Evolutionary conservation across 2,329 filamentous ascomycete genomes (phyloP), one percentile per base, ranked within the genome.

Genomic region (Neofusicoccum sp.): DNA sequence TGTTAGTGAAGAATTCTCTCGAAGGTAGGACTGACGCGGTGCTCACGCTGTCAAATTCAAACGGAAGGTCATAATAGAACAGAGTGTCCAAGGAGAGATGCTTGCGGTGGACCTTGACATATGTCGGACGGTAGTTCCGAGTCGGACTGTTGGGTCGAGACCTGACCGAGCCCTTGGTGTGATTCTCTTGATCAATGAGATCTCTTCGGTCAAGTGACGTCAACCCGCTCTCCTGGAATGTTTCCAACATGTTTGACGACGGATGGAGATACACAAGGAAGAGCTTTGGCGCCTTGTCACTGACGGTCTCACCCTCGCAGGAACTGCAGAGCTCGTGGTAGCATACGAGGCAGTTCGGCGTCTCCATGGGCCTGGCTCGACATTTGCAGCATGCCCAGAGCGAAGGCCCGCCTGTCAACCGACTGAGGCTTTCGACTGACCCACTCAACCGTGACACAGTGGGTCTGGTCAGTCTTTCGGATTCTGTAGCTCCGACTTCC

Each of bases 331-430:
- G 33, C 24, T 49, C 34, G 26, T 57, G 60, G 34, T 57, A 61
- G 41, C 60, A 61, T 2, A 61, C 30, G 3, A 61, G 41, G 33
- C 60, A 61, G 28, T 48, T 57, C 3, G 43, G 30, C 33, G 43
- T 48, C 12, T 45, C 44, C 30, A 58, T 61, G 2, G 60, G 60
- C 11, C 60, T 58, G 33, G 60, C 49, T 28, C 36, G 36, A 16
- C 60, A 61, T 16, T 49, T 49, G 20, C 60, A 61, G 45, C 60
- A 61, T 20, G 24, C 36, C 51, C 60, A 58, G 1, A 47, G 38
- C 20, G 28, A 16, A 33, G 48, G 38, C 9, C 6, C 31, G 8
- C 24, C 38, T 1, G 24, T 44, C 4, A 56, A 38, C 6, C 48
- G 41, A 6, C 59, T 26, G 48, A 54, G 49, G 41, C 38, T 43